Evolutionary conservation across 2,329 filamentous ascomycete species (phyloP).

Genomic region (Zasmidium citrigriseum): DNA sequence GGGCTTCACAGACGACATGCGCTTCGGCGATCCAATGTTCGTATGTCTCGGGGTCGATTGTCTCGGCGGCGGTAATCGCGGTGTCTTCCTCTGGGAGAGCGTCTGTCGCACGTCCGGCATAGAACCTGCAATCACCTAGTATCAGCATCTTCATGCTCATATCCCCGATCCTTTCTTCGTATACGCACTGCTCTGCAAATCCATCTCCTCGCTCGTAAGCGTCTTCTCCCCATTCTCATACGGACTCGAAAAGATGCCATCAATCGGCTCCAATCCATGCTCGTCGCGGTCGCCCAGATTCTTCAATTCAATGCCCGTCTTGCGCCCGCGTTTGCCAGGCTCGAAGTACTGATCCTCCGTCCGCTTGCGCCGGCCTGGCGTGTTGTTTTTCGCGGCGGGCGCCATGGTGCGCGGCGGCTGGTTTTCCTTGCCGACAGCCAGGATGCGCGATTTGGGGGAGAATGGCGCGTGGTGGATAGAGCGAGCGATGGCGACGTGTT

Average conservation of each 20-base stretch:
- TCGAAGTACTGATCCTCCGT: slow-evolving; percentile 38
- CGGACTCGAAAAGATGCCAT: slow-evolving; percentile 86
- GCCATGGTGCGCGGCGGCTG: slow-evolving; percentile 31
- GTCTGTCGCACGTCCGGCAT: slow-evolving; percentile 50
- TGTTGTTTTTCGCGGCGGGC: slow-evolving; percentile 24
- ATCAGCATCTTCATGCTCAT: slow-evolving; percentile 16
- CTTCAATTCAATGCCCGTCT: slow-evolving; percentile 81
- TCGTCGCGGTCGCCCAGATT: slow-evolving; percentile 83
- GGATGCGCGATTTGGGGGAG: slow-evolving; percentile 9
- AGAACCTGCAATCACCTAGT: slow-evolving; percentile 42
- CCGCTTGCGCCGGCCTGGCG: slow-evolving; percentile 30
- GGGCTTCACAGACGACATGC: slow-evolving; percentile 59
- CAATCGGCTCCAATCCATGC: slow-evolving; percentile 85
- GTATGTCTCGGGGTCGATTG: slow-evolving; percentile 67
- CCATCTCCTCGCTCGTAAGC: slow-evolving; percentile 46
- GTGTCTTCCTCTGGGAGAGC: slow-evolving; percentile 43
- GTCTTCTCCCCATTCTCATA: slow-evolving; percentile 29
- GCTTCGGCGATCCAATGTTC: slow-evolving; percentile 60
- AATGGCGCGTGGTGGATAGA: not conserved
- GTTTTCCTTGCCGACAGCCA: slow-evolving; percentile 34
- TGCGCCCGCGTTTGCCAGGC: slow-evolving; percentile 46
- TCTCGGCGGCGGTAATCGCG: slow-evolving; percentile 51
- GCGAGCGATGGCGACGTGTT: slow-evolving; percentile 3
- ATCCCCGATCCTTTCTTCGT: not conserved
- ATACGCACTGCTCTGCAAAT: slow-evolving; percentile 61